phyloP scores from a whole-genome alignment of 148 eudicot species.

The Heliosperma pusillum region DNA sequence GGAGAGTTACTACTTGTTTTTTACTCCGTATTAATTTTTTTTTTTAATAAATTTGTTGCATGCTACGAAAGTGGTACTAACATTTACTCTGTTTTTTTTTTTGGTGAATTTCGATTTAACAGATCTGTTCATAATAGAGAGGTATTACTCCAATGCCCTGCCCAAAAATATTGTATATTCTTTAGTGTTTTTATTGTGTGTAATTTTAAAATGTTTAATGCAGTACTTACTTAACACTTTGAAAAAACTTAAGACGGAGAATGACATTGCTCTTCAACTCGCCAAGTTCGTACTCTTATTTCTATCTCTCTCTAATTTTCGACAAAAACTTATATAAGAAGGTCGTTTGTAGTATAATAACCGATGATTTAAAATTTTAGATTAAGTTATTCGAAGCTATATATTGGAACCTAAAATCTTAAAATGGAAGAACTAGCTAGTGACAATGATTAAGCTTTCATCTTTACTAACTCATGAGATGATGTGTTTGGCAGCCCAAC shows the following conservation, averaged over 20 bases:
- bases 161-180: neutral
- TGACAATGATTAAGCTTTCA: neutral
- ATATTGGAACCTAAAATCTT: no score
- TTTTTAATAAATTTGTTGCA: neutral
- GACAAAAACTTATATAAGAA: neutral
- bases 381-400: no score
- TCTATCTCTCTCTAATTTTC: neutral
- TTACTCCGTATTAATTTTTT: neutral
- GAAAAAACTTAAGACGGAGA: conserved; percentile 59
- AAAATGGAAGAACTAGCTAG: no score
- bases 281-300: conserved; percentile 33
- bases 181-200: neutral
- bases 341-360: neutral
- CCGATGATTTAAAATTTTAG: no score
- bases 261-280: conserved; percentile 55
- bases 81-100: neutral
- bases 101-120: neutral
- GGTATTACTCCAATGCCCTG: conserved; percentile 30
- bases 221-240: conserved; percentile 55
- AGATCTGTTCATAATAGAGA: conserved; percentile 45
- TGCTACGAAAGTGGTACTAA: neutral
- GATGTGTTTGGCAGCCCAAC: conserved; percentile 28
- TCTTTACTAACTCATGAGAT: neutral
- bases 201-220: conserved; percentile 8
- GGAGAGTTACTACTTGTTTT: no score